Percentiles rank a stretch among this genome's conserved stretches.
phyloP scores from a whole-genome alignment of 73 alveolate genomes.

The Paramecium pentaurelia region DNA sequence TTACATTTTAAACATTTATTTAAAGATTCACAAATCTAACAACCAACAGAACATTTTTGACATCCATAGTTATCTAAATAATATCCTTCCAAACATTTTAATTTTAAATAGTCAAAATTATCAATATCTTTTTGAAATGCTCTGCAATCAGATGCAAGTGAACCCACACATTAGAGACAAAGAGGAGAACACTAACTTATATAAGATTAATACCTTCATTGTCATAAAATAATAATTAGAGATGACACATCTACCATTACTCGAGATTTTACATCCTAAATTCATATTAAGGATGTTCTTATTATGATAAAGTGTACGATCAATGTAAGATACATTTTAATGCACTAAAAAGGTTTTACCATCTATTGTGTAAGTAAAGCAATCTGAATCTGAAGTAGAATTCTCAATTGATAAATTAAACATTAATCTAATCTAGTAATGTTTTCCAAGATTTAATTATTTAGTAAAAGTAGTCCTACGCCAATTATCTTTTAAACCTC shows the following conservation, averaged over 20 bases:
- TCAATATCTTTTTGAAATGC: not conserved
- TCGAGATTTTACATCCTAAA: constrained; percentile 23
- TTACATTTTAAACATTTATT: not conserved
- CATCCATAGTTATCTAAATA: not conserved
- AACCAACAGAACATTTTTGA: not conserved
- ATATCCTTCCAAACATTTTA: not conserved
- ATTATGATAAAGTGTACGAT: not conserved
- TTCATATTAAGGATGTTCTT: constrained; percentile 14
- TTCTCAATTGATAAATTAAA: not conserved
- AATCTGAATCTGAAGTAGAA: not conserved
- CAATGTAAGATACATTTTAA: not conserved
- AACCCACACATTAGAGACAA: not conserved
- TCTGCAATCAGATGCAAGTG: not conserved
- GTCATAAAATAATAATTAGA: constrained; percentile 10
- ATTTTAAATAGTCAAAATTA: not conserved
- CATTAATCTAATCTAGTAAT: not conserved
- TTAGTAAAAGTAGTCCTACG: not conserved
- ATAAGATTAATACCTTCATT: not conserved
- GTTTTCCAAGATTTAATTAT: not conserved
- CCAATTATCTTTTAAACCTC: constrained; percentile 12
- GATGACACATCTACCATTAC: constrained; percentile 28
- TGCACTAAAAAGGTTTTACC: not conserved
- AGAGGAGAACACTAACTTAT: not conserved
- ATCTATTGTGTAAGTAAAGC: not conserved
- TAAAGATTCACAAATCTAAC: not conserved